These are phyloP conservation scores for Cyclotella choctawhatcheeana DNA, from an alignment of 108 stramenopile species.

Conservation along the genomic window DNA sequence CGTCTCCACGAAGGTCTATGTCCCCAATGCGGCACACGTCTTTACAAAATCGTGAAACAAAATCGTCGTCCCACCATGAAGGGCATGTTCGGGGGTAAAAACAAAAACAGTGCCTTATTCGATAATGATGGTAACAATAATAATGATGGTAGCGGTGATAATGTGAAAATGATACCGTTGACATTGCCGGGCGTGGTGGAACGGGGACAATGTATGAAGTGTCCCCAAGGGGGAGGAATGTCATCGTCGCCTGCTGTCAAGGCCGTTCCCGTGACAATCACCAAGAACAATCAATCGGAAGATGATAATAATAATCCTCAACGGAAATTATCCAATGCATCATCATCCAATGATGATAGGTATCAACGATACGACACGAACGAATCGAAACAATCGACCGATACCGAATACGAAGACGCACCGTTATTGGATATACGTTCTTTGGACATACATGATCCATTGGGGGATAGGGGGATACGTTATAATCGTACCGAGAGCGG, in stretches of 20 bases:
- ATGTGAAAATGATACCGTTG: constrained; percentile 41
- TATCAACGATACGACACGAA: background rate
- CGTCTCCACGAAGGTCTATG: constrained; percentile 44
- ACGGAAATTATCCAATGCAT: too few species aligned
- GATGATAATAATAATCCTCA: too few species aligned
- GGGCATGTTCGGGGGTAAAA: background rate
- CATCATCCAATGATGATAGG: background rate
- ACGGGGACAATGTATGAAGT: constrained; percentile 56
- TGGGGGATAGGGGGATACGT: background rate
- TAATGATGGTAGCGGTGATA: background rate
- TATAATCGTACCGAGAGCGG: too few species aligned
- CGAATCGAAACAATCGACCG: background rate
- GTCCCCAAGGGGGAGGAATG: constrained; percentile 14
- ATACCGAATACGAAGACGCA: constrained; percentile 24
- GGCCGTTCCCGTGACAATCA: constrained; percentile 22
- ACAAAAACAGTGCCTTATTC: too few species aligned
- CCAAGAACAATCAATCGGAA: too few species aligned
- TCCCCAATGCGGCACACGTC: constrained; percentile 50
- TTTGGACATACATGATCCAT: constrained; percentile 23
- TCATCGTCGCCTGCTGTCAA: constrained; percentile 13
- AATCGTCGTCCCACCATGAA: constrained; percentile 17
- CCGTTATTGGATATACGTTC: constrained; percentile 26
- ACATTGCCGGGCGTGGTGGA: constrained; percentile 51
- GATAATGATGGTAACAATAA: too few species aligned
- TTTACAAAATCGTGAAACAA: constrained; percentile 39